Percentiles rank a stretch among this genome's conserved stretches.
phyloP scores from a whole-genome alignment of 148 eudicot genomes.

The Fagopyrum tataricum region DNA sequence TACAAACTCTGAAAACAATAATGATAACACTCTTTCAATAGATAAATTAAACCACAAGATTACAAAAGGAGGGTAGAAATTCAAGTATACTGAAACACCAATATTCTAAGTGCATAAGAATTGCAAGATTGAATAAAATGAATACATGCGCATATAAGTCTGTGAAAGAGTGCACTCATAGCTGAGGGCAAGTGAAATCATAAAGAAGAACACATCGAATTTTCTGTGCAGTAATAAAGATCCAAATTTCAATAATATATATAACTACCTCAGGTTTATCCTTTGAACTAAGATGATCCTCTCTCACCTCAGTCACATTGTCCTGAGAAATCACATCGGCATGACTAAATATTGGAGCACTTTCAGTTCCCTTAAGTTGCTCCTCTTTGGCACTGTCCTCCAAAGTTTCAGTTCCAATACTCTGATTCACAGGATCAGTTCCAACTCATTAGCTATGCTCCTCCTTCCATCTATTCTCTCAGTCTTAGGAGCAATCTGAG shows the following conservation, averaged over 20 bases:
- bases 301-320: slow-evolving; percentile 20
- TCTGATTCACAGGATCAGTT: slow-evolving; percentile 23
- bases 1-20: slow-evolving; percentile 15
- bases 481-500: slow-evolving; percentile 74
- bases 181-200: background rate
- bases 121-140: background rate
- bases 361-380: slow-evolving; percentile 31
- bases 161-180: background rate
- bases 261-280: slow-evolving; percentile 38
- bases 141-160: background rate
- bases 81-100: background rate
- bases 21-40: slow-evolving; percentile 12
- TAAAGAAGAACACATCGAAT: background rate
- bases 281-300: slow-evolving; percentile 24
- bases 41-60: background rate
- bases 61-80: background rate
- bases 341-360: slow-evolving; percentile 19
- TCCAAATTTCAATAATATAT: background rate
- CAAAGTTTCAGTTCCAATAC: slow-evolving; percentile 21
- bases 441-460: slow-evolving; percentile 80
- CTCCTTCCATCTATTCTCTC: slow-evolving; percentile 92
- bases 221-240: background rate
- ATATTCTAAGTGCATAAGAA: background rate
- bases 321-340: slow-evolving; percentile 24
- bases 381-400: slow-evolving; percentile 26